These are phyloP conservation scores for Hydrangea macrophylla DNA, from an alignment of 148 eudicot species.

Conservation along the genomic window DNA sequence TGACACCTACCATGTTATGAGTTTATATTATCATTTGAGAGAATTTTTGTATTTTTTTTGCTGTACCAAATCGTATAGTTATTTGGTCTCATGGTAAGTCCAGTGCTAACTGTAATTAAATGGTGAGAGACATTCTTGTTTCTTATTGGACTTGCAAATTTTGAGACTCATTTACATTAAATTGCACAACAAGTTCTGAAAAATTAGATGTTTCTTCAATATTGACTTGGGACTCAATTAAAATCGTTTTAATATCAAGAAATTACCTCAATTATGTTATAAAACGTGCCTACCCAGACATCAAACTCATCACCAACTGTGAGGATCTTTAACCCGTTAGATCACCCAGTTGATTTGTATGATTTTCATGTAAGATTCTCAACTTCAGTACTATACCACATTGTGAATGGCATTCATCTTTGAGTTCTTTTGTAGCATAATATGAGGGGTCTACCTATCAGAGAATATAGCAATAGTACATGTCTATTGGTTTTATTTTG, in stretches of 20 bases:
- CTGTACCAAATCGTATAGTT: not conserved
- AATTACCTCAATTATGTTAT: constrained; percentile 75
- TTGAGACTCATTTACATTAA: not conserved
- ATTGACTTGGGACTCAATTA: not conserved
- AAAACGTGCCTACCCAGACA: constrained; percentile 73
- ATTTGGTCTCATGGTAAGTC: not conserved
- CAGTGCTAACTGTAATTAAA: not conserved
- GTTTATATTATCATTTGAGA: no score
- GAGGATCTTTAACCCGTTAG: constrained; percentile 52
- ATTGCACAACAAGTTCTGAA: not conserved
- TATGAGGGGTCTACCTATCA: not conserved
- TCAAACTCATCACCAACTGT: constrained; percentile 75
- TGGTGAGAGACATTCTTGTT: not conserved
- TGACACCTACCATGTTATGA: no score
- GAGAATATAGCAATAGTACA: not conserved
- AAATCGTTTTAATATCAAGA: constrained; percentile 35
- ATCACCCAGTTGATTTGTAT: constrained; percentile 88
- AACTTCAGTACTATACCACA: not conserved
- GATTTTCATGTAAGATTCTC: constrained; percentile 76
- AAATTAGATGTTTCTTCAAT: not conserved
- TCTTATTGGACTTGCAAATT: not conserved
- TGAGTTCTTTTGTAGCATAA: not conserved
- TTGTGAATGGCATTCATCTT: not conserved
- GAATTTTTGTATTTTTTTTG: no score
- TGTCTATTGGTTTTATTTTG: constrained; percentile 10